phyloP scores from a whole-genome alignment of 441 rosid species.

The Pelargonium citronellum region DNA sequence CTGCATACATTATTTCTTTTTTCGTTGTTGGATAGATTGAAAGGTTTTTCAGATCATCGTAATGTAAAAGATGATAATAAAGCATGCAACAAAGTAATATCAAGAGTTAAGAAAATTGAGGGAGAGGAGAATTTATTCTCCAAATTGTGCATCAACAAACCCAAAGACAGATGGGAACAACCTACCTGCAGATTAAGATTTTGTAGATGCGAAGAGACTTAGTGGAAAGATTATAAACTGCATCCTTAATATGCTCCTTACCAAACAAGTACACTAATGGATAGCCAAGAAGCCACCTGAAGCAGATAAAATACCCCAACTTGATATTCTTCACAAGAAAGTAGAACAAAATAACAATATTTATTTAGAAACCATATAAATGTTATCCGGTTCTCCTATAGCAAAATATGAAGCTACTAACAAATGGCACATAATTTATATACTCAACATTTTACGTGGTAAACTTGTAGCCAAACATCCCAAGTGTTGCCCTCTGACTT shows the following conservation, averaged over 20 bases:
- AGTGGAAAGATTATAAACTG: constrained; percentile 76
- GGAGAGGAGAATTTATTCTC: constrained; percentile 9
- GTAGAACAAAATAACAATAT: not conserved
- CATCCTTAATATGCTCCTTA: constrained; percentile 71
- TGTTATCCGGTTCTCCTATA: not conserved
- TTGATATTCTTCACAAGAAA: constrained; percentile 1
- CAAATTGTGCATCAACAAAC: not conserved
- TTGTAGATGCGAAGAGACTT: constrained; percentile 70
- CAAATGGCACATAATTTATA: not conserved
- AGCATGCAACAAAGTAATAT: not conserved
- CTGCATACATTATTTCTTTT: not conserved
- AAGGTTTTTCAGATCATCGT: not conserved
- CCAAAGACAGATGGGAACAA: constrained; percentile 16
- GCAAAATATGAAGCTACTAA: not conserved
- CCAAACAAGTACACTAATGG: constrained; percentile 79
- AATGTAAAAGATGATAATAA: not conserved
- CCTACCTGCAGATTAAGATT: constrained; percentile 61
- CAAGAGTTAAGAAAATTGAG: too few species aligned
- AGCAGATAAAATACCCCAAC: constrained; percentile 18
- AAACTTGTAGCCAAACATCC: not conserved
- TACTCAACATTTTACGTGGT: not conserved
- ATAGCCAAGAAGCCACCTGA: constrained; percentile 91
- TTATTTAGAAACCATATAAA: not conserved
- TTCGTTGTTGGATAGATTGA: not conserved
- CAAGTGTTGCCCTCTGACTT: not conserved